Percentiles rank a stretch among this genome's conserved stretches.
Conservation (phyloP, 139 green algal species). For the Chlamydomonas sp. region DNA sequence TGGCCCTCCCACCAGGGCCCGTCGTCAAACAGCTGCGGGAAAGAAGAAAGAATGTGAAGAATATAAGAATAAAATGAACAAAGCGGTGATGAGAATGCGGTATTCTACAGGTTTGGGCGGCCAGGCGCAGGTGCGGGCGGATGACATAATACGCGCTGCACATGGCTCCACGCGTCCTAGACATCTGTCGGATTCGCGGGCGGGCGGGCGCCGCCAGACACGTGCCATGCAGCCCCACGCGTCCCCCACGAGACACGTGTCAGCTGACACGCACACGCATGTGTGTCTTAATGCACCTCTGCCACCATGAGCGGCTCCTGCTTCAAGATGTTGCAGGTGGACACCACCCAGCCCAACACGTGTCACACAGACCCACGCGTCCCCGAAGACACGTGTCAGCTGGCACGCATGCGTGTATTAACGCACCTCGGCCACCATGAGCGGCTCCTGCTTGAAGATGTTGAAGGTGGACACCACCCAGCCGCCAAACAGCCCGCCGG, state of each 20-base stretch:
- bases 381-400: no score
- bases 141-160: neutral
- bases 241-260: neutral
- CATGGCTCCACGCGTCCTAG: neutral
- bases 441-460: neutral
- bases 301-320: neutral
- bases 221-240: neutral
- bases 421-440: neutral
- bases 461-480: conserved; percentile 12
- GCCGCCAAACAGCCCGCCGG: conserved; percentile 28
- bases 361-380: no score
- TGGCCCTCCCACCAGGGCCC: neutral
- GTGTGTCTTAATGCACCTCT: neutral
- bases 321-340: neutral
- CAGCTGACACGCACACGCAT: no score
- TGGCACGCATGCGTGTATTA: no score
- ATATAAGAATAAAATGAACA: no score
- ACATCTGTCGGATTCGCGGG: no score
- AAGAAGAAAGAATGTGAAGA: neutral
- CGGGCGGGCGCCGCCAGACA: neutral
- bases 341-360: conserved; percentile 1
- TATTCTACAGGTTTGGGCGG: neutral
- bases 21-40: neutral
- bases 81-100: neutral
- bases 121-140: neutral